Percentiles rank a stretch among this genome's conserved stretches.
These are phyloP conservation scores for Penicillium maclennaniae DNA, from an alignment of 495 filamentous ascomycete genomes.

Conservation along the genomic window DNA sequence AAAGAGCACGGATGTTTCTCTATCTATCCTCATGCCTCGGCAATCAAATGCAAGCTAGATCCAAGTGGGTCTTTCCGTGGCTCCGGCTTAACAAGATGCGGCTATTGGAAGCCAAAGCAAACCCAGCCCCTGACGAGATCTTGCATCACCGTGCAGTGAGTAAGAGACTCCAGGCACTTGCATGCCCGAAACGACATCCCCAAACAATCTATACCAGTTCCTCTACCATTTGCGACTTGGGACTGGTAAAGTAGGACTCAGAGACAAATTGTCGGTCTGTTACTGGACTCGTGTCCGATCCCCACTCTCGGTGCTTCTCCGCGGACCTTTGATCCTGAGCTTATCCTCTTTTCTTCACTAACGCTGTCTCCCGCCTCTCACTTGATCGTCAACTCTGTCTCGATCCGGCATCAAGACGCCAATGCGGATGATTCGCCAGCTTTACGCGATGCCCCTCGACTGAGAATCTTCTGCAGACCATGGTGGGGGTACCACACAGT, in stretches of 20 bases:
- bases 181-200: no score
- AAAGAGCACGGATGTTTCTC: neutral
- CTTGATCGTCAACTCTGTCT: neutral
- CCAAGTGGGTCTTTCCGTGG: constrained; percentile 9
- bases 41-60: no score
- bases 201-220: no score
- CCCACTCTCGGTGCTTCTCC: neutral
- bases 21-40: neutral
- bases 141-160: neutral
- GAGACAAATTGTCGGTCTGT: neutral
- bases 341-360: neutral
- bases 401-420: neutral
- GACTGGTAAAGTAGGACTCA: no score
- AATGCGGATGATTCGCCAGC: neutral
- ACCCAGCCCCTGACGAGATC: neutral
- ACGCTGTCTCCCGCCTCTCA: neutral
- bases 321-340: neutral
- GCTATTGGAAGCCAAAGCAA: constrained; percentile 1
- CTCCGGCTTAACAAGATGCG: neutral
- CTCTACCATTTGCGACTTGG: no score
- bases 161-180: neutral
- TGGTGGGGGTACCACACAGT: constrained; percentile 40
- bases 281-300: neutral
- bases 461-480: constrained; percentile 13
- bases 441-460: constrained; percentile 8